phyloP scores from a whole-genome alignment of 2,329 filamentous ascomycete species.

The Leptographium flavum region DNA sequence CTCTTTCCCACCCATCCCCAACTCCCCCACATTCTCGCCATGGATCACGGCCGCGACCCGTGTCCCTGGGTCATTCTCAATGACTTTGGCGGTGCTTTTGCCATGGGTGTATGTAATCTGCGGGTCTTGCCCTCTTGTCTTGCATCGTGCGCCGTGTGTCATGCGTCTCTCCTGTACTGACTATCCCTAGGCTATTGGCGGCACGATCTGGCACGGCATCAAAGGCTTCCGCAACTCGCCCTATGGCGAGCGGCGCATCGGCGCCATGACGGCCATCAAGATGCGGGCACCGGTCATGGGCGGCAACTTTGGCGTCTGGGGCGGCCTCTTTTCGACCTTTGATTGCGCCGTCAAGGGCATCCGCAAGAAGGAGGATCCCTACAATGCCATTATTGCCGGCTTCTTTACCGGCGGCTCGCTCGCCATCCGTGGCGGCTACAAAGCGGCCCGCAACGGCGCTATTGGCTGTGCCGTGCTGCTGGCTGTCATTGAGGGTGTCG shows the following conservation, averaged over 20 bases:
- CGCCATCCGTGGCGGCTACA: constrained; percentile 80
- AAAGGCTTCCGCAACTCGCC: constrained; percentile 87
- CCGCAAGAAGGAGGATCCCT: constrained; percentile 93
- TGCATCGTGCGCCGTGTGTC: neutral
- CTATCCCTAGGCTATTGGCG: constrained; percentile 51
- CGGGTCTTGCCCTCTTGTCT: neutral
- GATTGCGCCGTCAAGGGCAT: constrained; percentile 94
- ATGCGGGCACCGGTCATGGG: constrained; percentile 89
- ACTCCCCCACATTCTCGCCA: constrained; percentile 20
- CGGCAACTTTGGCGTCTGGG: constrained; percentile 97
- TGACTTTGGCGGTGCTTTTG: constrained; percentile 73
- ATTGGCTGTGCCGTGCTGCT: constrained; percentile 92
- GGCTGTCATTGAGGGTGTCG: constrained; percentile 93
- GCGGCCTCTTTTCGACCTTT: constrained; percentile 87
- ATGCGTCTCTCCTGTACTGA: neutral
- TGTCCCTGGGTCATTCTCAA: constrained; percentile 94
- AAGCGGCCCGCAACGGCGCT: constrained; percentile 84
- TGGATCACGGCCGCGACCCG: constrained; percentile 95
- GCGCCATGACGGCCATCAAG: constrained; percentile 93
- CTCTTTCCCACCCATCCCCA: neutral
- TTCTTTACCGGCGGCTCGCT: constrained; percentile 93
- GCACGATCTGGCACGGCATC: constrained; percentile 89
- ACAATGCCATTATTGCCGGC: constrained; percentile 93
- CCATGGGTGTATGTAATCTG: constrained; percentile 16
- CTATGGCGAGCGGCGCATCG: constrained; percentile 89